Evolutionary conservation across 805 yeast genomes (phyloP), one percentile per base, ranked within the genome.

Genomic region (Candida maris): DNA sequence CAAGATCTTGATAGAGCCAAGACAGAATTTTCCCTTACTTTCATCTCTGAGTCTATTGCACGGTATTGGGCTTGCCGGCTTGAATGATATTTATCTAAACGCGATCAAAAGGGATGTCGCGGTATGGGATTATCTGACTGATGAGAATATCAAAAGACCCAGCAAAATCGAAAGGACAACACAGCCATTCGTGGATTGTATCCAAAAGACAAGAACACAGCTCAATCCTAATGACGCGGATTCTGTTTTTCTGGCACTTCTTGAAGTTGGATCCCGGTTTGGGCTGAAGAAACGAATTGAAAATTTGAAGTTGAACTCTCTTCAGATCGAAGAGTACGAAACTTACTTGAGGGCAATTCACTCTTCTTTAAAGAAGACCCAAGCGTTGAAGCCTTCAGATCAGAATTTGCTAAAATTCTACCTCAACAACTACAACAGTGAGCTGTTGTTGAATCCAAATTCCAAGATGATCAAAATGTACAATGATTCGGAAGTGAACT

Each of bases 361-460:
- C 33, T 57, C 54, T 19, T 54, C 62, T 6, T 40, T 74, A 37
- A 39, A 42, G 19, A 36, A 39, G 42, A 22, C 38, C 18, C 3
- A 38, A 38, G 25, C 55, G 42, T 24, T 39, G 4, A 42, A 43
- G 31, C 64, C 67, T 0, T 40, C 40, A 0, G 62, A 50, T 2
- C 32, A 48, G 4, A 36, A 52, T 3, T 62, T 73, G 39, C 25
- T 73, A 5, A 64, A 59, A 9, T 62, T 55, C 46, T 74, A 71
- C 42, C 44, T 73, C 17, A 54, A 58, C 19, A 65, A 61, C 31
- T 70, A 69, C 51, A 62, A 61, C 35, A 68, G 62, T 19, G 70
- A 49, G 23, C n/a, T 48, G 5, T 35, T 46, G 3, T 17, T 42
- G 25, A 34, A 44, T 17, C 47, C 52, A 12, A 43, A 40, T 22